Conservation (phyloP, 2,329 filamentous ascomycete genomes). For the Penicillium sp. region DNA sequence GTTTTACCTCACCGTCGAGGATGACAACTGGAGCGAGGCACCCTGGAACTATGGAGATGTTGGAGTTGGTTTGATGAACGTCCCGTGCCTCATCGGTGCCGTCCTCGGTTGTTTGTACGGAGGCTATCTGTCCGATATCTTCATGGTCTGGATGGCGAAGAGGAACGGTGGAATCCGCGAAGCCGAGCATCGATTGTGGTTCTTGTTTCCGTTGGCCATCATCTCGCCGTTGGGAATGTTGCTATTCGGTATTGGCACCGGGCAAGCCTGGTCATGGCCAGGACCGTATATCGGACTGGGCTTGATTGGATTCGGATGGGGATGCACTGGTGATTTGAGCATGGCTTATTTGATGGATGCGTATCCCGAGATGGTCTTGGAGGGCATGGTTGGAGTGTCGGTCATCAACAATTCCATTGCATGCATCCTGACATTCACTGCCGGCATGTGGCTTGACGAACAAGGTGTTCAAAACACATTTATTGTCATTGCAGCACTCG, state of each 20-base stretch:
- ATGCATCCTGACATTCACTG: conserved; percentile 53
- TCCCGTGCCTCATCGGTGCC: conserved; percentile 47
- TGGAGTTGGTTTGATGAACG: conserved; percentile 55
- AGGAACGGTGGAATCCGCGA: conserved; percentile 53
- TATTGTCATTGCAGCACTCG: conserved; percentile 50
- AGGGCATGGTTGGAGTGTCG: conserved; percentile 57
- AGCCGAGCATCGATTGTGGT: conserved; percentile 52
- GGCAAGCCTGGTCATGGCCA: conserved; percentile 51
- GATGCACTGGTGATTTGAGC: conserved; percentile 55
- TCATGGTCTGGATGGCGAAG: conserved; percentile 54
- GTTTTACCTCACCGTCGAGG: conserved; percentile 57
- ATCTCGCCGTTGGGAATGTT: conserved; percentile 51
- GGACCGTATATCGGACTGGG: conserved; percentile 54
- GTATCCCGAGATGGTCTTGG: conserved; percentile 55
- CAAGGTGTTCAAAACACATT: conserved; percentile 47
- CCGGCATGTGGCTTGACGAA: conserved; percentile 48
- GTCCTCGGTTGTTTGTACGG: conserved; percentile 55
- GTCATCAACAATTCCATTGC: conserved; percentile 56
- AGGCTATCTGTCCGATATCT: conserved; percentile 54
- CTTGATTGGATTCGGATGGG: conserved; percentile 58
- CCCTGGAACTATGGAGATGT: conserved; percentile 56
- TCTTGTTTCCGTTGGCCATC: conserved; percentile 48
- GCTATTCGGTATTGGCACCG: conserved; percentile 52
- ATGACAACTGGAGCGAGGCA: conserved; percentile 52
- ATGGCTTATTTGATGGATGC: conserved; percentile 55